Evolutionary conservation across 352 stramenopile genomes (phyloP).

Genomic region (Globisporangium orthogonon): DNA sequence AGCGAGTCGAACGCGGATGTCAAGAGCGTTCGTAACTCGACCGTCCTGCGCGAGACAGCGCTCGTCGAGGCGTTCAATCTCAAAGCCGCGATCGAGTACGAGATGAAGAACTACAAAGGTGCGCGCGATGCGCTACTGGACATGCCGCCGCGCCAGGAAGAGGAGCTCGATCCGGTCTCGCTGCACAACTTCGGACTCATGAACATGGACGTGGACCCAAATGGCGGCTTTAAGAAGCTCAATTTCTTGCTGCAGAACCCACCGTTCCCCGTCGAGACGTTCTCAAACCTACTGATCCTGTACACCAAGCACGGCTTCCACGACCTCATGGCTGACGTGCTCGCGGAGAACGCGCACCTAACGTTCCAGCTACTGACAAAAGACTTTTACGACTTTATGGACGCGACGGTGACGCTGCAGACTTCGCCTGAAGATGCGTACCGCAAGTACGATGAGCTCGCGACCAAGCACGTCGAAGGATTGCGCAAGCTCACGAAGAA

Average conservation of each 20-base stretch:
- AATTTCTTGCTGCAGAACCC: constrained; percentile 93
- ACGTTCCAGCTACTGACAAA: constrained; percentile 92
- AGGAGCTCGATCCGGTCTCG: constrained; percentile 92
- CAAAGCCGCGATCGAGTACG: constrained; percentile 94
- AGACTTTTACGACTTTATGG: constrained; percentile 95
- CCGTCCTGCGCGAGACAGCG: constrained; percentile 88
- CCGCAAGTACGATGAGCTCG: constrained; percentile 91
- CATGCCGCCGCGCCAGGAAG: constrained; percentile 89
- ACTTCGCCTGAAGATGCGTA: constrained; percentile 93
- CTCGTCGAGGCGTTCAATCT: constrained; percentile 95
- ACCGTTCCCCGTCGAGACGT: constrained; percentile 93
- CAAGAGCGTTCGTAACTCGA: constrained; percentile 90
- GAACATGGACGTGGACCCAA: constrained; percentile 93
- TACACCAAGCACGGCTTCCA: constrained; percentile 95
- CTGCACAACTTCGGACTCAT: constrained; percentile 89
- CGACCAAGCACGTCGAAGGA: constrained; percentile 90
- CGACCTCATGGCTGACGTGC: constrained; percentile 92
- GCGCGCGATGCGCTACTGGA: constrained; percentile 85
- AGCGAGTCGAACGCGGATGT: constrained; percentile 83
- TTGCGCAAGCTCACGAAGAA: constrained; percentile 93
- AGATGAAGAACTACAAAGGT: constrained; percentile 90
- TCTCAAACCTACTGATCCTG: constrained; percentile 93
- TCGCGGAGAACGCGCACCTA: constrained; percentile 93
- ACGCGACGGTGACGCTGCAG: constrained; percentile 91
- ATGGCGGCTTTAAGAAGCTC: constrained; percentile 92